Base-by-base conservation (phyloP, 192 early-diverging fungal species). In the Umbelopsis isabellina region DNA sequence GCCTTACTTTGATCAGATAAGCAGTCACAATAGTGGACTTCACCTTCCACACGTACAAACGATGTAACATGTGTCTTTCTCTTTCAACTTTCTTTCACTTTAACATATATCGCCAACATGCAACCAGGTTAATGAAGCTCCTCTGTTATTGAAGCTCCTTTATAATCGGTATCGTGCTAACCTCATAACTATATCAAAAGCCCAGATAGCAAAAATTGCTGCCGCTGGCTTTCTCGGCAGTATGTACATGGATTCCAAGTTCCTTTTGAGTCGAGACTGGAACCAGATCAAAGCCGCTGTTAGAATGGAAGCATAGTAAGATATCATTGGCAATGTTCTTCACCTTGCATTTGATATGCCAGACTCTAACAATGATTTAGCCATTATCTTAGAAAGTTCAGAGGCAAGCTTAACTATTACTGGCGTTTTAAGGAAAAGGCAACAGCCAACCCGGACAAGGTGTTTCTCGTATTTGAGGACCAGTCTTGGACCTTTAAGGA, bases 381-480 rank as follows among this genome's bases (percentile, higher is more conserved):
- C 52, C 77, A 81, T 67, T 58, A 70, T 6, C 67, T 77, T 18
- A 83, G 80, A 64, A 72, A 74, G 44, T 80, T 69, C 44, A 77
- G 77, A 46, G 84, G 81, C 48, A 80, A 74, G 48, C 47, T 80
- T 49, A 80, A 85, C 72, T 77, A 77, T 30, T 79, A 80, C 2
- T 85, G 75, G 23, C 79, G 84, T 33, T 84, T 86, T 46, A 76
- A 82, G 49, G 80, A 82, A 21, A 67, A 53, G 21, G 81, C 71
- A 51, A 72, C 78, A 30, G 76, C 71, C 12, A 50, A 77, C 47
- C 85, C 85, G 13, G 66, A 77, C n/a, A 67, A 64, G 20, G 79
- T 79, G n/a, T 79, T 75, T n/a, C 20, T 86, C 11, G 68, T 84
- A 21, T 86, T 86, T 74, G 80, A 86, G 33, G 82, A 79, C 33